Evolutionary conservation across 192 early-diverging fungal species (phyloP).

Genomic region (Piromyces finnis): DNA sequence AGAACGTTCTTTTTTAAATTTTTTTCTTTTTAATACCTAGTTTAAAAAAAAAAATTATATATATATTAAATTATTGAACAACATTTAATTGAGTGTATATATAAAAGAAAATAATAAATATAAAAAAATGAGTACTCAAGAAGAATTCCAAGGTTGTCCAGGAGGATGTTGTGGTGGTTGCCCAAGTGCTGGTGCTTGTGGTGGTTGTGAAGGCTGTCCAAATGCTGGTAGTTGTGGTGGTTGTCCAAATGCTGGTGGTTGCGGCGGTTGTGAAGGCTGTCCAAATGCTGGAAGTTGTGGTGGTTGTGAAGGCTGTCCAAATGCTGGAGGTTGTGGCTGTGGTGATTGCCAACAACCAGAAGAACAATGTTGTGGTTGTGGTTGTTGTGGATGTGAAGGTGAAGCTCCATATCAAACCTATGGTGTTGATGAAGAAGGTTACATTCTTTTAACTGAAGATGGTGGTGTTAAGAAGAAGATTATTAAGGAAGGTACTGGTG

Average conservation of each 20-base stretch:
- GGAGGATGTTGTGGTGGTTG: not conserved
- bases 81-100: too few relatives aligned
- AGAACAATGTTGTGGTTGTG: not conserved
- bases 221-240: not conserved
- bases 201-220: not conserved
- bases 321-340: not conserved
- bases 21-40: too few relatives aligned
- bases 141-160: not conserved
- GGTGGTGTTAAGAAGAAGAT: not conserved
- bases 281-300: not conserved
- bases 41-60: too few relatives aligned
- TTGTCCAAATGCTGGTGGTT: not conserved
- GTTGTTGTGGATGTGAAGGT: not conserved
- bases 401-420: not conserved
- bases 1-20: too few relatives aligned
- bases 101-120: too few relatives aligned
- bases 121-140: not conserved
- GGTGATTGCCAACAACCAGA: not conserved
- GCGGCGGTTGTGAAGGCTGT: not conserved
- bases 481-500: not conserved
- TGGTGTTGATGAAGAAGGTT: not conserved
- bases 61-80: too few relatives aligned
- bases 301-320: not conserved
- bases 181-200: not conserved
- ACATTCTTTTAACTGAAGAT: not conserved